A percentile compares a stretch with the other conserved stretches of the same genome.
phyloP scores from a whole-genome alignment of 2,329 filamentous ascomycete genomes.

The Xylaria sp. region DNA sequence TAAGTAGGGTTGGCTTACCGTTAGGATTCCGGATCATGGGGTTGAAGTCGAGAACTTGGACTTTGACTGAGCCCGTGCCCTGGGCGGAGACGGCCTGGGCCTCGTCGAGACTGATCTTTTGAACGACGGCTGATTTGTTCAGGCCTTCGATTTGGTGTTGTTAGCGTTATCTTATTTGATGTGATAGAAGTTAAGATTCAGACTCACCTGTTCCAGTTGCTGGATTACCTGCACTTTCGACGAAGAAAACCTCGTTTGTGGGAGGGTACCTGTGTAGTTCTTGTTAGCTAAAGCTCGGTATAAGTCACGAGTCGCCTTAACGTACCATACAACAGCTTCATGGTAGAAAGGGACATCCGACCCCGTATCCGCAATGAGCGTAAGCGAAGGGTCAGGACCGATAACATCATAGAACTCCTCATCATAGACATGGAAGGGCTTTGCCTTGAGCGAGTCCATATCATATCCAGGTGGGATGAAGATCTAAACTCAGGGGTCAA shows the following conservation, averaged over 20 bases:
- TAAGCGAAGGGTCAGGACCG: constrained; percentile 44
- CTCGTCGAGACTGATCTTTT: constrained; percentile 44
- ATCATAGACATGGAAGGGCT: constrained; percentile 45
- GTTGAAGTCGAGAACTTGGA: constrained; percentile 38
- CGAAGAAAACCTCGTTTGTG: constrained; percentile 51
- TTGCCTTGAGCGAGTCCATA: constrained; percentile 34
- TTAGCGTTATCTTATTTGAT: not conserved
- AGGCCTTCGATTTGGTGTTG: constrained; percentile 31
- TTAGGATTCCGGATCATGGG: constrained; percentile 47
- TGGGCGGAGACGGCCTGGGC: constrained; percentile 37
- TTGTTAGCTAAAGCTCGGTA: not conserved
- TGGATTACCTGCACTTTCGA: constrained; percentile 44
- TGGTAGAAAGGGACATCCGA: constrained; percentile 48
- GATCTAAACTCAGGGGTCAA: constrained; percentile 25
- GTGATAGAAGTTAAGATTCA: not conserved
- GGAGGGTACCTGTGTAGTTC: constrained; percentile 33
- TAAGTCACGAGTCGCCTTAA: not conserved
- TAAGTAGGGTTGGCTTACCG: constrained; percentile 31
- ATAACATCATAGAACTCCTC: constrained; percentile 47
- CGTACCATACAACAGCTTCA: constrained; percentile 50
- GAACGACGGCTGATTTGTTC: constrained; percentile 45
- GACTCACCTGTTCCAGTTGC: constrained; percentile 40
- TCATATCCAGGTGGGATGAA: constrained; percentile 43
- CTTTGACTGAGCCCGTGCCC: constrained; percentile 36
- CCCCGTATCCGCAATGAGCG: constrained; percentile 42